Conservation (phyloP, 1,139 yeast genomes). For the Diutina scorzettiae region DNA sequence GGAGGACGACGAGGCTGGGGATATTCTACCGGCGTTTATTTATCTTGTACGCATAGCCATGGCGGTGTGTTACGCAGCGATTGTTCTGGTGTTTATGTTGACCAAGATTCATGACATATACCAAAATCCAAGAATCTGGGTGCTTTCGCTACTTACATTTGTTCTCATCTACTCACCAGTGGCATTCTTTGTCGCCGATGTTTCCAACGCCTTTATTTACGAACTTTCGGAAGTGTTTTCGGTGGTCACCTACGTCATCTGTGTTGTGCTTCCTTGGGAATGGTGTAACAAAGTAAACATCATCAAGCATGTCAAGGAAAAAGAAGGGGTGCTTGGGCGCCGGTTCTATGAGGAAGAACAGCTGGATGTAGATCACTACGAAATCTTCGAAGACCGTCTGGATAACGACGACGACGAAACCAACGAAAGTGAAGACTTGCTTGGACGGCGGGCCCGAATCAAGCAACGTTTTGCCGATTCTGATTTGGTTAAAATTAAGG, state of each 20-base stretch:
- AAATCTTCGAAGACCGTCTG: slow-evolving; percentile 25
- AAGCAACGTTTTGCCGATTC: neutral
- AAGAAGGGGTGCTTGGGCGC: slow-evolving; percentile 72
- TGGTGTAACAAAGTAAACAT: slow-evolving; percentile 67
- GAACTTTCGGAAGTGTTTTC: slow-evolving; percentile 65
- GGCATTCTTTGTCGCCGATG: slow-evolving; percentile 69
- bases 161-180: slow-evolving; percentile 52
- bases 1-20: slow-evolving; percentile 31
- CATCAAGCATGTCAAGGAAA: slow-evolving; percentile 54
- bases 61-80: slow-evolving; percentile 59
- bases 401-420: slow-evolving; percentile 10
- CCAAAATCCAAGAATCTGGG: slow-evolving; percentile 34
- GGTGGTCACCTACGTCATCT: slow-evolving; percentile 58
- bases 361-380: slow-evolving; percentile 28
- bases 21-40: slow-evolving; percentile 66
- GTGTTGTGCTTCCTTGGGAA: slow-evolving; percentile 77
- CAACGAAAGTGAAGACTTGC: slow-evolving; percentile 13
- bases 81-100: slow-evolving; percentile 47
- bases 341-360: slow-evolving; percentile 64
- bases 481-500: neutral
- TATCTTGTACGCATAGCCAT: slow-evolving; percentile 69
- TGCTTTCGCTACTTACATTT: slow-evolving; percentile 49
- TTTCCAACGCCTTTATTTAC: slow-evolving; percentile 58
- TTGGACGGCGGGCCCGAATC: neutral
- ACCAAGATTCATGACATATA: slow-evolving; percentile 46